phyloP scores from a whole-genome alignment of 164 flowering plant species.

The Piper betle region DNA sequence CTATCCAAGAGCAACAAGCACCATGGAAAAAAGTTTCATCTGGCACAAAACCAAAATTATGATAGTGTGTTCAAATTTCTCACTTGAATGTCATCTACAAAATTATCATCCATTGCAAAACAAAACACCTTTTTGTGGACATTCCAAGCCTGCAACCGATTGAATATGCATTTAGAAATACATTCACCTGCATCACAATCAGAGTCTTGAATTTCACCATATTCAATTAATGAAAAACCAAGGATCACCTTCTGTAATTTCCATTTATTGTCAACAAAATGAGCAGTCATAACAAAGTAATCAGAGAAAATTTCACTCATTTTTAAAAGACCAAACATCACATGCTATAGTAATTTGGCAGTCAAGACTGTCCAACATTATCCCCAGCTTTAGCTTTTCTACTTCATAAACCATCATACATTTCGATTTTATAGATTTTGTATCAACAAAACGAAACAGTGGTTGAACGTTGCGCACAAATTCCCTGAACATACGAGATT shows the following conservation, averaged over 20 bases:
- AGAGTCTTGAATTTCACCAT: no score
- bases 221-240: neutral
- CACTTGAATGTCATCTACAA: neutral
- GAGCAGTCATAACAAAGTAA: conserved; percentile 1
- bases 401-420: conserved; percentile 2
- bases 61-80: no score
- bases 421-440: neutral
- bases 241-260: conserved; percentile 2
- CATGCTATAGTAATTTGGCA: conserved; percentile 1
- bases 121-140: neutral
- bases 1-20: no score
- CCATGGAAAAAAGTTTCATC: no score
- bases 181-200: neutral
- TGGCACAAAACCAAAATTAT: no score
- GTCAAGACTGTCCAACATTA: neutral
- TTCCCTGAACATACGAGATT: no score
- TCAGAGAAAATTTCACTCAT: no score
- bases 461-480: no score
- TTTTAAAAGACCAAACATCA: conserved; percentile 2
- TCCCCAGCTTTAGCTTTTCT: conserved; percentile 3
- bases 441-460: neutral
- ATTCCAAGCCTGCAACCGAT: conserved; percentile 1
- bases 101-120: conserved; percentile 1
- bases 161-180: neutral
- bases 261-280: conserved; percentile 5